These are phyloP conservation scores for Sporothrix humicola DNA, from an alignment of 2,329 filamentous ascomycete genomes.

Conservation along the genomic window DNA sequence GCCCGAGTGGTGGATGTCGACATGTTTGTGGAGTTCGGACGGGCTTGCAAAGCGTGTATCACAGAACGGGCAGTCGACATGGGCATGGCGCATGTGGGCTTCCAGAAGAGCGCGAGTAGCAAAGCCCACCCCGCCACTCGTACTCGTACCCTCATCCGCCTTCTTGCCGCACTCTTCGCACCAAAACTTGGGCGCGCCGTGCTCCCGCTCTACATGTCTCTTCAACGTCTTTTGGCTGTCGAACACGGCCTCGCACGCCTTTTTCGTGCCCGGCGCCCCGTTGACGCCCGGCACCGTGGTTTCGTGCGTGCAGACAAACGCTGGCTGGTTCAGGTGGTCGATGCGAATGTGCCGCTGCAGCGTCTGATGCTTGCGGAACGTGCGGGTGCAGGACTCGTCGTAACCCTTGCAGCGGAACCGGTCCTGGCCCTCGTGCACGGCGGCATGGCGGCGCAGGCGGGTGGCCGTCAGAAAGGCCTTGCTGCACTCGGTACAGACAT, in stretches of 20 bases:
- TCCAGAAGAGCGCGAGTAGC: constrained; percentile 73
- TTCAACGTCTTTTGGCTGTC: constrained; percentile 74
- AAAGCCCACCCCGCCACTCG: constrained; percentile 58
- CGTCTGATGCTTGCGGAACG: constrained; percentile 86
- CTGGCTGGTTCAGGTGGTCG: constrained; percentile 73
- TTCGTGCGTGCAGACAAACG: constrained; percentile 70
- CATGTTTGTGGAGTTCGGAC: constrained; percentile 73
- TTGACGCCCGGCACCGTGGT: constrained; percentile 32
- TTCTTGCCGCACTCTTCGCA: constrained; percentile 71
- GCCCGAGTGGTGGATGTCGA: constrained; percentile 76
- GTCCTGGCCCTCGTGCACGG: constrained; percentile 79
- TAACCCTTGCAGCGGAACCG: constrained; percentile 75
- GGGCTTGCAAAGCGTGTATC: constrained; percentile 69
- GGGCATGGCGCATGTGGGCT: constrained; percentile 72
- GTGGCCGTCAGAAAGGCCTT: constrained; percentile 84
- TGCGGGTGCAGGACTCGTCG: constrained; percentile 71
- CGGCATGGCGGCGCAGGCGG: constrained; percentile 74
- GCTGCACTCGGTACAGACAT: constrained; percentile 76
- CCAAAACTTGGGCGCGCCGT: constrained; percentile 73
- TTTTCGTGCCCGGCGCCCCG: neutral
- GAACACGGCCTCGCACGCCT: constrained; percentile 69
- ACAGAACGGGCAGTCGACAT: constrained; percentile 79
- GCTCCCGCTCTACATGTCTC: constrained; percentile 71
- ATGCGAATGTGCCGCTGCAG: constrained; percentile 80
- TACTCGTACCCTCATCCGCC: constrained; percentile 42